phyloP scores from a whole-genome alignment of 106 monocot species.

The Gastrodia elata region DNA sequence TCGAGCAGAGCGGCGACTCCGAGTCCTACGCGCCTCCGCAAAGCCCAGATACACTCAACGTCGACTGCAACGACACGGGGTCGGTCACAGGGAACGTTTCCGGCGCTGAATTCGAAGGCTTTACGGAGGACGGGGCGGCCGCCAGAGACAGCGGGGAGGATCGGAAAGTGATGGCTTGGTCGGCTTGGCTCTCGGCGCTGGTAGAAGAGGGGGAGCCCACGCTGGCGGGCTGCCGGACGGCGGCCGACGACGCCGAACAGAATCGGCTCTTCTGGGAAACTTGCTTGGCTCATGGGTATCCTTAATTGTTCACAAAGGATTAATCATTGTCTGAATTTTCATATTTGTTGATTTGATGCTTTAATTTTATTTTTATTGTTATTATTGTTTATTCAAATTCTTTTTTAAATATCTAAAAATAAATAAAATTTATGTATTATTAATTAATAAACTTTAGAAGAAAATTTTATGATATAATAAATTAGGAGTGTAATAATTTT shows the following conservation, averaged over 20 bases:
- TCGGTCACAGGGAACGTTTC: neutral
- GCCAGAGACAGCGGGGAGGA: neutral
- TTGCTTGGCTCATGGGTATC: slow-evolving; percentile 2
- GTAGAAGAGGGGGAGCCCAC: neutral
- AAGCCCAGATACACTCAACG: neutral
- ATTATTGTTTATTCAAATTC: too few species aligned
- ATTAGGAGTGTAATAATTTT: too few species aligned
- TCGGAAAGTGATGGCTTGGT: neutral
- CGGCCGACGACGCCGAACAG: neutral
- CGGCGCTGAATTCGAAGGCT: neutral
- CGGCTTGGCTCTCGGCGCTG: neutral
- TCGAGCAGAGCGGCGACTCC: slow-evolving; percentile 1
- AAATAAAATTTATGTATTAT: too few species aligned
- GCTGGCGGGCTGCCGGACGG: neutral
- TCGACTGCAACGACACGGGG: neutral
- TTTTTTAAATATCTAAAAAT: too few species aligned
- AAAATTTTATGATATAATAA: too few species aligned
- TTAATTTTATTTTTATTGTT: too few species aligned
- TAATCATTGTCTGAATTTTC: too few species aligned
- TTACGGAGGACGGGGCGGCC: too few species aligned
- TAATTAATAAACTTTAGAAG: too few species aligned
- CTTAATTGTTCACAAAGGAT: neutral
- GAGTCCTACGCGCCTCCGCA: neutral
- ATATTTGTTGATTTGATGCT: too few species aligned
- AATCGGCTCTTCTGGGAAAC: neutral